A percentile compares a stretch with the other conserved stretches of the same genome.
These are phyloP conservation scores for Thelephora aurantiotincta DNA, from an alignment of 768 basidiomycete genomes.

Conservation along the genomic window DNA sequence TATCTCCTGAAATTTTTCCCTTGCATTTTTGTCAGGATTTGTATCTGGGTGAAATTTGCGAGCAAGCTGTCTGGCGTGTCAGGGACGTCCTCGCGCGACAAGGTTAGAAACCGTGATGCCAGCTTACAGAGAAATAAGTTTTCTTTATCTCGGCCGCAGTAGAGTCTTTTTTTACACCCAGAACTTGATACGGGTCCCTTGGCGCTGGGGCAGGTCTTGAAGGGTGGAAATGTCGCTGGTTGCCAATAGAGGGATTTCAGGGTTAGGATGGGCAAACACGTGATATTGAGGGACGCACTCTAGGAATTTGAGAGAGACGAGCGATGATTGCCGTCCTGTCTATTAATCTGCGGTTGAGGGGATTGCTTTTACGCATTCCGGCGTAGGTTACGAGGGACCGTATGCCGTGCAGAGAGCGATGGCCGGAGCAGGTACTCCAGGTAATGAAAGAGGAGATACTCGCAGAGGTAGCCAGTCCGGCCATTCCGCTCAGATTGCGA, in stretches of 20 bases:
- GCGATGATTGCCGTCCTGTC: background rate
- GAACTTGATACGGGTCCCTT: slow-evolving; percentile 84
- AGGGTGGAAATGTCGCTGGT: slow-evolving; percentile 65
- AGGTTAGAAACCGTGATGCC: background rate
- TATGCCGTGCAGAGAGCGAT: slow-evolving; percentile 14
- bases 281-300: background rate
- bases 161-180: slow-evolving; percentile 81
- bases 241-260: no score
- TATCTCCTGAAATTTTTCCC: slow-evolving; percentile 91
- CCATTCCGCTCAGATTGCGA: background rate
- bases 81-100: slow-evolving; percentile 7
- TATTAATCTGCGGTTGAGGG: background rate
- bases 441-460: slow-evolving; percentile 39
- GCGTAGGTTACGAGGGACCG: slow-evolving; percentile 25
- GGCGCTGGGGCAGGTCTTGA: slow-evolving; percentile 36
- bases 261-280: no score
- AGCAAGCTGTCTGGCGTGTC: slow-evolving; percentile 55
- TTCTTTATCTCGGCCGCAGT: slow-evolving; percentile 89
- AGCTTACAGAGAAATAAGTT: slow-evolving; percentile 80
- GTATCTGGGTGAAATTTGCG: slow-evolving; percentile 98
- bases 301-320: background rate
- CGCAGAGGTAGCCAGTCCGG: slow-evolving; percentile 15
- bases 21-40: slow-evolving; percentile 81
- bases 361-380: slow-evolving; percentile 17
- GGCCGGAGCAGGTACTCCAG: slow-evolving; percentile 40